These are phyloP conservation scores for Ganoderma meredithae DNA, from an alignment of 1,284 basidiomycete species.

Conservation along the genomic window DNA sequence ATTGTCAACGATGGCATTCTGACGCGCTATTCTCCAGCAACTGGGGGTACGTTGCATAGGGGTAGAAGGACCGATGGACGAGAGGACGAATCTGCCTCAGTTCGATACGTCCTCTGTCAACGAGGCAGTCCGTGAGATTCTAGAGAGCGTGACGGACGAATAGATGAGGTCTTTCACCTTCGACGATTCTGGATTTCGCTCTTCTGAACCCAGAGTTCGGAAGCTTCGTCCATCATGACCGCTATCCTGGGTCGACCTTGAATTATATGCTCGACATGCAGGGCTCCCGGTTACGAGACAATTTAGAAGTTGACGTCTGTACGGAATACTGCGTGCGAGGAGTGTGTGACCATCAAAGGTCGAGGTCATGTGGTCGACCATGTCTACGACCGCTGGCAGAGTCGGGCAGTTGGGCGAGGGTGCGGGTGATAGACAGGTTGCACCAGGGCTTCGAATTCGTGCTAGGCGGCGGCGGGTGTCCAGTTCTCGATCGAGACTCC, in stretches of 20 bases:
- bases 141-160: constrained; percentile 39
- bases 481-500: background rate
- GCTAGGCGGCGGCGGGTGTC: constrained; percentile 10
- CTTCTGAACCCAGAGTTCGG: constrained; percentile 4
- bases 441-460: background rate
- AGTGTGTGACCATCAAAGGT: constrained; percentile 16
- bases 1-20: background rate
- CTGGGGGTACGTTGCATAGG: constrained; percentile 70
- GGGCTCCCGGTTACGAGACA: background rate
- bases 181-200: background rate
- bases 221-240: background rate
- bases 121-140: constrained; percentile 55
- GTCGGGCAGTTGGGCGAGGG: constrained; percentile 21
- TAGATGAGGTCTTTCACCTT: constrained; percentile 9
- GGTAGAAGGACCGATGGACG: constrained; percentile 40
- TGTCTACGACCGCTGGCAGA: constrained; percentile 16
- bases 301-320: constrained; percentile 3
- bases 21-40: constrained; percentile 43
- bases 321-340: constrained; percentile 10
- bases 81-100: constrained; percentile 42
- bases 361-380: constrained; percentile 24
- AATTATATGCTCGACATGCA: background rate
- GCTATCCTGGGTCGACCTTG: background rate
- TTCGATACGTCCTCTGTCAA: constrained; percentile 62
- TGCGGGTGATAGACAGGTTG: constrained; percentile 13